Evolutionary conservation across 345 rosid species (phyloP).

Genomic region (Rhizophora apiculata): DNA sequence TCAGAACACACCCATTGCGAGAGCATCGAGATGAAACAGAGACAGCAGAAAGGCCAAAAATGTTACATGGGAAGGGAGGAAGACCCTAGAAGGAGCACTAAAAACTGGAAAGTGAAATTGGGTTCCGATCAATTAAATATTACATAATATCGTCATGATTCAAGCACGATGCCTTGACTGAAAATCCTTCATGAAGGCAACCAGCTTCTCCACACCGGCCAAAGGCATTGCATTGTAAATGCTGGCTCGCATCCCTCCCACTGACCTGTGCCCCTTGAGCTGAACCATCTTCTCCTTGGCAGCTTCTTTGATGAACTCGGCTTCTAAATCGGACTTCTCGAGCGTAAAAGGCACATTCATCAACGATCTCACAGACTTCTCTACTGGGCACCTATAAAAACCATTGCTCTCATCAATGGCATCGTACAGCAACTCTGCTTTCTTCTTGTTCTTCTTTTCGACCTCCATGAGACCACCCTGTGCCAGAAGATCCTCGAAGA

Average conservation of each 20-base stretch:
- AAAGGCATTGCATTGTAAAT: conserved; percentile 94
- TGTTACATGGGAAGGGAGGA: neutral
- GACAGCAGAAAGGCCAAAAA: neutral
- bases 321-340: conserved; percentile 79
- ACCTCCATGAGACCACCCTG: conserved; percentile 82
- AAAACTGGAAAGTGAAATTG: neutral
- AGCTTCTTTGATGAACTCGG: conserved; percentile 83
- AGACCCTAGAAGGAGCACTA: neutral
- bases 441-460: conserved; percentile 83
- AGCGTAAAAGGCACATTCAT: conserved; percentile 95
- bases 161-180: conserved; percentile 87
- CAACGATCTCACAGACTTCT: conserved; percentile 85
- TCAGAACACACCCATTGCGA: neutral
- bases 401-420: conserved; percentile 80
- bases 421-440: conserved; percentile 65
- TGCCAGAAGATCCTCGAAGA: conserved; percentile 74
- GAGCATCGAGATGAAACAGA: neutral
- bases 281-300: conserved; percentile 88
- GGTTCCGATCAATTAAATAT: too few relatives aligned
- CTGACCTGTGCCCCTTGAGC: conserved; percentile 93
- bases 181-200: conserved; percentile 92
- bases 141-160: neutral
- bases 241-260: conserved; percentile 95
- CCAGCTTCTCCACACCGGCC: conserved; percentile 81
- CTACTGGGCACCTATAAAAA: conserved; percentile 75